Evolutionary conservation across 1,139 yeast species (phyloP).

Genomic region (Yamadazyma trypodendri): DNA sequence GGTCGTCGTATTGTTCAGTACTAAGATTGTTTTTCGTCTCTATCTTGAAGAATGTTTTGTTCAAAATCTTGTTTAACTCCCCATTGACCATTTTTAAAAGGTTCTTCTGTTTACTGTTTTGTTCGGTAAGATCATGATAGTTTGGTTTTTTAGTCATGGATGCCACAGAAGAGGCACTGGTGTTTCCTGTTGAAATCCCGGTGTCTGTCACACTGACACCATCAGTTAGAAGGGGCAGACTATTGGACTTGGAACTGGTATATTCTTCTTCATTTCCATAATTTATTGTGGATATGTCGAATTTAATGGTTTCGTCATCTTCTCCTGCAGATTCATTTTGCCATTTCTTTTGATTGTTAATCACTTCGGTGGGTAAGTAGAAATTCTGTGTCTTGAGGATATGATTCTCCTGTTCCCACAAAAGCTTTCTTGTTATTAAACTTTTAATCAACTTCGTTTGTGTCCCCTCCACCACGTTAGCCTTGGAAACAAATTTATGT

Average conservation of each 20-base stretch:
- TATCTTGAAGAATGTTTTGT: constrained; percentile 36
- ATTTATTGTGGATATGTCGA: constrained; percentile 38
- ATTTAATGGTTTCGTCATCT: constrained; percentile 24
- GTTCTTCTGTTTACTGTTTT: constrained; percentile 25
- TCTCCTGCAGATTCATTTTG: constrained; percentile 16
- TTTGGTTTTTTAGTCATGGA: constrained; percentile 5
- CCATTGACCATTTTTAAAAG: constrained; percentile 23
- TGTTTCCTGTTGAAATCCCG: not conserved
- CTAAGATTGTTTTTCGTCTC: constrained; percentile 33
- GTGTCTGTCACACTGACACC: not conserved
- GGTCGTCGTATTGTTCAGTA: constrained; percentile 35
- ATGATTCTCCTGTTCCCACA: constrained; percentile 46
- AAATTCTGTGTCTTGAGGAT: constrained; percentile 31
- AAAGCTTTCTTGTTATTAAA: constrained; percentile 36
- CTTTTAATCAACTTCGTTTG: constrained; percentile 23
- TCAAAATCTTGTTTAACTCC: constrained; percentile 33
- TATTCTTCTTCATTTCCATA: constrained; percentile 1
- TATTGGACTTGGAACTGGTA: too few relatives aligned
- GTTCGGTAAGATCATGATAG: constrained; percentile 12
- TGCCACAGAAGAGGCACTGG: not conserved
- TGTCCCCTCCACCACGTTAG: constrained; percentile 8
- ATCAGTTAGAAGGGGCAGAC: not conserved
- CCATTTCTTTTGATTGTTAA: constrained; percentile 38
- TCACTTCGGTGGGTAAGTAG: constrained; percentile 42
- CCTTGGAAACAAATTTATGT: constrained; percentile 53